Evolutionary conservation across 1,284 basidiomycete genomes (phyloP).

Genomic region (Marasmius tenuissimus): DNA sequence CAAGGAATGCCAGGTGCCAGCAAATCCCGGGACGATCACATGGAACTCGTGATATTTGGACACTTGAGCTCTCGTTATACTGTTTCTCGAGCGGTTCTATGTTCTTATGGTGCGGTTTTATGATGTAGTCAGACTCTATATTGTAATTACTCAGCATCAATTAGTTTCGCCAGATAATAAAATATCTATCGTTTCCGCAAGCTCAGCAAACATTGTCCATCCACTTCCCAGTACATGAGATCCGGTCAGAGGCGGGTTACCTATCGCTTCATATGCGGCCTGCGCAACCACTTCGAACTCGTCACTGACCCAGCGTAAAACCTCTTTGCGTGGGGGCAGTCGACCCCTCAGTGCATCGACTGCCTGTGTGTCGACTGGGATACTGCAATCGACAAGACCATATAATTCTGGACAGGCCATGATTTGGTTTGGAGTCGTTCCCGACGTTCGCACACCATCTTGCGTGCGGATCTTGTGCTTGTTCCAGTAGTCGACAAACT

Average conservation of each 20-base stretch:
- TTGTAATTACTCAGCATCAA: no score
- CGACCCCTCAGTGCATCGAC: conserved; percentile 1
- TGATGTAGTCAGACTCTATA: no score
- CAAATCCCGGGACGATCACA: no score
- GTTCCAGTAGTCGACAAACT: conserved; percentile 13
- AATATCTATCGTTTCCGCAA: neutral
- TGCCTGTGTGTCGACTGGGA: neutral
- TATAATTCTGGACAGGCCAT: conserved; percentile 6
- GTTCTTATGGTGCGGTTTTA: no score
- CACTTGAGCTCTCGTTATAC: no score
- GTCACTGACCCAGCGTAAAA: conserved; percentile 9
- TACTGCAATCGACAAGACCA: conserved; percentile 6
- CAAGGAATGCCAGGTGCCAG: no score
- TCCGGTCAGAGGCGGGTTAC: neutral
- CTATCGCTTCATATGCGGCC: neutral
- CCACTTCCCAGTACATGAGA: neutral
- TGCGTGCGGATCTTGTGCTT: conserved; percentile 5
- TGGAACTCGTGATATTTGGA: no score
- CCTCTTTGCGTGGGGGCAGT: conserved; percentile 5
- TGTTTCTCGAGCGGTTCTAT: no score
- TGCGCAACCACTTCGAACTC: conserved; percentile 1
- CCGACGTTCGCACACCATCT: neutral
- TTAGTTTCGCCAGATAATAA: no score
- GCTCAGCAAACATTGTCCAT: neutral
- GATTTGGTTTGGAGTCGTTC: conserved; percentile 5